A percentile compares a stretch with the other conserved stretches of the same genome.
phyloP scores from a whole-genome alignment of 2,329 filamentous ascomycete genomes.

The Emmonsia crescens region DNA sequence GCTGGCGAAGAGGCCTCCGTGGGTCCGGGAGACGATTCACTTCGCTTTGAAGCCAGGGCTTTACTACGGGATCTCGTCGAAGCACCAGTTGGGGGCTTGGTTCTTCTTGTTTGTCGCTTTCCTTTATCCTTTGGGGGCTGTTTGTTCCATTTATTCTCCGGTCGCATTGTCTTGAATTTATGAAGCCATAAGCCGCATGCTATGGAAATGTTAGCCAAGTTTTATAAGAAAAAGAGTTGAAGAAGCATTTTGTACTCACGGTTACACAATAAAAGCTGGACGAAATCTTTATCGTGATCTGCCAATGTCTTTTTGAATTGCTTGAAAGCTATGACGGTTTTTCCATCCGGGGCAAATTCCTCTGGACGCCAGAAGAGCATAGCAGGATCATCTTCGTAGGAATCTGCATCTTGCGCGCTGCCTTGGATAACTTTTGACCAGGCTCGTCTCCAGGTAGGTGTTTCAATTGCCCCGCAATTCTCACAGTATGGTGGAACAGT shows the following conservation, averaged over 20 bases:
- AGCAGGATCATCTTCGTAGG: slow-evolving; percentile 60
- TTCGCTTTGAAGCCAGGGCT: slow-evolving; percentile 19
- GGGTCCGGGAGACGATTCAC: slow-evolving; percentile 31
- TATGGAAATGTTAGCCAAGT: slow-evolving; percentile 27
- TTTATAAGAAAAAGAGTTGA: slow-evolving; percentile 7
- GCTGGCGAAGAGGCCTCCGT: slow-evolving; percentile 29
- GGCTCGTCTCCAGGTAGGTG: slow-evolving; percentile 89
- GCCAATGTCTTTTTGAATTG: slow-evolving; percentile 63
- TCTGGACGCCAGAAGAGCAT: slow-evolving; percentile 64
- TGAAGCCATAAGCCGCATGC: slow-evolving; percentile 90
- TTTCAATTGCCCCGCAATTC: slow-evolving; percentile 92
- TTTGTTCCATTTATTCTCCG: slow-evolving; percentile 71
- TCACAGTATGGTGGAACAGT: slow-evolving; percentile 79
- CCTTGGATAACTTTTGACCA: slow-evolving; percentile 69
- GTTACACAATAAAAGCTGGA: slow-evolving; percentile 74
- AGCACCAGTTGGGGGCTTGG: slow-evolving; percentile 20
- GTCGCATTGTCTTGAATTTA: slow-evolving; percentile 77
- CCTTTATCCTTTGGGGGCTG: slow-evolving; percentile 36
- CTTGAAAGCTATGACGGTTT: slow-evolving; percentile 52
- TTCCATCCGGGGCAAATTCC: slow-evolving; percentile 51
- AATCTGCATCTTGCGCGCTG: slow-evolving; percentile 57
- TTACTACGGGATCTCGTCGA: slow-evolving; percentile 4
- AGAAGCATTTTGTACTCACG: slow-evolving; percentile 43
- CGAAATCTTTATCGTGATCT: slow-evolving; percentile 59
- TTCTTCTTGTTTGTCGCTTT: slow-evolving; percentile 29